phyloP scores from a whole-genome alignment of 2,329 filamentous ascomycete genomes.

The Alternaria rosae region DNA sequence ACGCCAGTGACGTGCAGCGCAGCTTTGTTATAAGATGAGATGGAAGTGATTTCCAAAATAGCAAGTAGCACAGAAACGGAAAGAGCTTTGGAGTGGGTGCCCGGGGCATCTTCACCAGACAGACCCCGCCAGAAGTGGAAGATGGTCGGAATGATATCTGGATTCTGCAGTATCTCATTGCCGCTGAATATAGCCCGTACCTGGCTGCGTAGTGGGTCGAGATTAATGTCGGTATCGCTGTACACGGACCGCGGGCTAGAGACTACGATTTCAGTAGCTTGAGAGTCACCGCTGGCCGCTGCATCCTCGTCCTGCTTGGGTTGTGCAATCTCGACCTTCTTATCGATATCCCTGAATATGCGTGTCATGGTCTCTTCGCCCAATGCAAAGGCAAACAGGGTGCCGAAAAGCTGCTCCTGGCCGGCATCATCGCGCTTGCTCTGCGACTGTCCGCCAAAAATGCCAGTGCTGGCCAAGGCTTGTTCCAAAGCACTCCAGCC shows the following conservation, averaged over 20 bases:
- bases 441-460: slow-evolving; percentile 44
- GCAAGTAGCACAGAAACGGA: slow-evolving; percentile 48
- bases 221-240: slow-evolving; percentile 36
- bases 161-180: slow-evolving; percentile 51
- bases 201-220: slow-evolving; percentile 40
- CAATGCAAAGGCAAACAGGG: slow-evolving; percentile 79
- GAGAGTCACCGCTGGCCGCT: slow-evolving; percentile 9
- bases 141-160: slow-evolving; percentile 51
- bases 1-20: slow-evolving; percentile 47
- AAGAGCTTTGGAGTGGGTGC: slow-evolving; percentile 43
- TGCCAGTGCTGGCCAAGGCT: slow-evolving; percentile 71
- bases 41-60: slow-evolving; percentile 41
- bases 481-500: slow-evolving; percentile 82
- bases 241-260: slow-evolving; percentile 36
- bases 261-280: slow-evolving; percentile 32
- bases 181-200: slow-evolving; percentile 48
- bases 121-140: slow-evolving; percentile 50
- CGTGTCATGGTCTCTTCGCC: slow-evolving; percentile 77
- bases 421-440: slow-evolving; percentile 46
- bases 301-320: slow-evolving; percentile 16
- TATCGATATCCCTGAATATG: slow-evolving; percentile 63
- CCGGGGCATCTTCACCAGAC: slow-evolving; percentile 41
- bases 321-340: slow-evolving; percentile 28
- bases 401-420: slow-evolving; percentile 80
- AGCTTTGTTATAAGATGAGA: slow-evolving; percentile 50